Conservation (phyloP, 139 green algal genomes). For the Eudorina sp. region DNA sequence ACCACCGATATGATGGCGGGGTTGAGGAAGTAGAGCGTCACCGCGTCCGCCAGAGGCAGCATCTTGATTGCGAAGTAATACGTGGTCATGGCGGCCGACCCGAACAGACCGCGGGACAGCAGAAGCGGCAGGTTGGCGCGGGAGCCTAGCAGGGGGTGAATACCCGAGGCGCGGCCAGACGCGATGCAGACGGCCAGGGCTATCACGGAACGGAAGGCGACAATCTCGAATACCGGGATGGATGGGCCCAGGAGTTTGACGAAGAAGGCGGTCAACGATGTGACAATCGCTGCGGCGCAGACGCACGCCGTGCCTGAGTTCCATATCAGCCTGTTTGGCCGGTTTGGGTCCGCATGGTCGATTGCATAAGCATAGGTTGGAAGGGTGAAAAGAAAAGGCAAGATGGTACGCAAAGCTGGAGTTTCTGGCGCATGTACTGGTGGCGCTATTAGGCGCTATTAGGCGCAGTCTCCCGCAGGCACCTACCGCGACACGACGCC, state of each 20-base stretch:
- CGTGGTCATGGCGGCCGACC: conserved; percentile 18
- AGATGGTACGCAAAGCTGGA: too few species aligned
- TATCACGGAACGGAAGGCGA: conserved; percentile 4
- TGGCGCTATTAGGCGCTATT: too few species aligned
- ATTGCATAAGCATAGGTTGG: not conserved
- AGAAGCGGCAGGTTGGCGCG: conserved; percentile 35
- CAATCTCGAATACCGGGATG: conserved; percentile 39
- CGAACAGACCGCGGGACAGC: conserved; percentile 46
- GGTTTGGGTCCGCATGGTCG: too few species aligned
- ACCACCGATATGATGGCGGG: conserved; percentile 60
- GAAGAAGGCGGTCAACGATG: conserved; percentile 36
- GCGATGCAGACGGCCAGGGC: conserved; percentile 18
- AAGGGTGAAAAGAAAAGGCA: not conserved
- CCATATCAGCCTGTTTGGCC: conserved; percentile 31
- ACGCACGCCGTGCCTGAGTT: conserved; percentile 33
- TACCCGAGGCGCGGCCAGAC: not conserved
- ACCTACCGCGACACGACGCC: too few species aligned
- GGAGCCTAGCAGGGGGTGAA: conserved; percentile 57
- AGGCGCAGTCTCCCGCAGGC: too few species aligned
- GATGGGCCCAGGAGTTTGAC: conserved; percentile 35
- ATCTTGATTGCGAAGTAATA: conserved; percentile 56
- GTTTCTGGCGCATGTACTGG: too few species aligned
- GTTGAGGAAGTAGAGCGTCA: conserved; percentile 70
- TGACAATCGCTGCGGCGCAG: not conserved
- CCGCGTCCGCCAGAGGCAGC: conserved; percentile 31